Evolutionary conservation across 139 green algal genomes (phyloP).

Genomic region (Chlorella sp.): DNA sequence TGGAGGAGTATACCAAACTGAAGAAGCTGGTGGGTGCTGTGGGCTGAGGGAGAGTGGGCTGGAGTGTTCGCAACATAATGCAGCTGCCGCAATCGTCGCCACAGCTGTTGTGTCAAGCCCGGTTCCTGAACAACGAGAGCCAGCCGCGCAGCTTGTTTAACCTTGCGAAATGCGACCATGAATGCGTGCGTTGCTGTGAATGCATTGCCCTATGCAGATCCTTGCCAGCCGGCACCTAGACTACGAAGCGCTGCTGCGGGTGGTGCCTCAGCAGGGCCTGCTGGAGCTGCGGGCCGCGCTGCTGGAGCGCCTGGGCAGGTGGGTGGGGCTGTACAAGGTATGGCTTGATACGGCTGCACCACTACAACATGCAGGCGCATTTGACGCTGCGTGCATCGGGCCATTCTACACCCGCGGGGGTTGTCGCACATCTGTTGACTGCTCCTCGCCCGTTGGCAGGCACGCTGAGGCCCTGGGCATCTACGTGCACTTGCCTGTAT

Average conservation of each 20-base stretch:
- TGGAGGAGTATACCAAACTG: constrained; percentile 37
- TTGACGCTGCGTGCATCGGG: too few relatives aligned
- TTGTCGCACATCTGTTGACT: too few relatives aligned
- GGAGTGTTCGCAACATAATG: too few relatives aligned
- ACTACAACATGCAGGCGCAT: too few relatives aligned
- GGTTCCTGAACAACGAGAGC: neutral
- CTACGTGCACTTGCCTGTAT: too few relatives aligned
- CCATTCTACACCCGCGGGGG: too few relatives aligned
- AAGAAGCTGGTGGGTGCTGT: constrained; percentile 29
- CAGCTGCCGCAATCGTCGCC: neutral
- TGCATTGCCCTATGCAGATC: constrained; percentile 23
- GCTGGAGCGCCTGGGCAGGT: constrained; percentile 73
- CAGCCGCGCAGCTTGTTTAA: neutral
- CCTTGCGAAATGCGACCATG: too few relatives aligned
- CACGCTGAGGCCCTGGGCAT: too few relatives aligned
- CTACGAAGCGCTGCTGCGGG: constrained; percentile 67
- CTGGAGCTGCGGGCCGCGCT: constrained; percentile 82
- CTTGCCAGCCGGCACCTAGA: constrained; percentile 69
- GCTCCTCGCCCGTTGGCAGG: too few relatives aligned
- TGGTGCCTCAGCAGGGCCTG: constrained; percentile 63
- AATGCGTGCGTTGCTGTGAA: neutral
- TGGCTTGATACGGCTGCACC: neutral
- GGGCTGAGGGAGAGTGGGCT: too few relatives aligned
- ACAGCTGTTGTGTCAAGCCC: neutral
- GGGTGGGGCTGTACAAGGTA: neutral